Base-by-base conservation (phyloP, 257 asterid species). In the Solanum gracilifrons region DNA sequence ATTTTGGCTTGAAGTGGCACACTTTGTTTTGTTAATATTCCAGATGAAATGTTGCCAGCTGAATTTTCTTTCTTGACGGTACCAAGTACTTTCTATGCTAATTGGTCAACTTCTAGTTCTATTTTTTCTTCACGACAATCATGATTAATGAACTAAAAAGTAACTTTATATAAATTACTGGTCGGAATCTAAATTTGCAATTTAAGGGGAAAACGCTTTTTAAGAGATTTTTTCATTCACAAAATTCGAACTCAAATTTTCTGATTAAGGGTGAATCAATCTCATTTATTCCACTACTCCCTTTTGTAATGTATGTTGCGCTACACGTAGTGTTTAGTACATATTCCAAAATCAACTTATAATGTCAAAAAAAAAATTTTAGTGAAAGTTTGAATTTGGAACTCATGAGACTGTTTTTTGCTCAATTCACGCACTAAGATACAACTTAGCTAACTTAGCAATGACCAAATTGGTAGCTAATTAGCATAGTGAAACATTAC, bases 161-260 rank as follows among this genome's bases (percentile, higher is more conserved):
- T 18, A 27, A 80, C 82, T 20, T 73, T 5, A 33, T 20, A 18
- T 51, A 18, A 51, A 51, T 51, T 51, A 51, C 0, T 6, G n/a
- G 62, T 51, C 4, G 10, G 9, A 51, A 18, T 51, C 62, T 6
- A 18, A 51, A 2, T 51, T 51, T 51, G 10, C n/a, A 51, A 13
- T 72, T 32, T 8, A 9, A 73, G 1, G 5, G 25, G 0, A 33
- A 20, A 35, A 73, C 0, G 0, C 5, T 35, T 3, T 2, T 0
- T 9, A 21, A 20, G 6, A 74, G 1, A 2, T 9, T 7, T 32
- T 32, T 72, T 1, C 2, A 72, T 32, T 72, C 4, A 15, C 2
- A 32, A 18, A 72, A 32, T 1, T 69, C 3, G 0, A 69, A 29
- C 0, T 1, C 4, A 5, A 31, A 25, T 32, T 71, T 9, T 15